Percentiles rank a stretch among this genome's conserved stretches.
Conservation (phyloP, 768 basidiomycete genomes). For the Rhodocollybia butyracea region DNA sequence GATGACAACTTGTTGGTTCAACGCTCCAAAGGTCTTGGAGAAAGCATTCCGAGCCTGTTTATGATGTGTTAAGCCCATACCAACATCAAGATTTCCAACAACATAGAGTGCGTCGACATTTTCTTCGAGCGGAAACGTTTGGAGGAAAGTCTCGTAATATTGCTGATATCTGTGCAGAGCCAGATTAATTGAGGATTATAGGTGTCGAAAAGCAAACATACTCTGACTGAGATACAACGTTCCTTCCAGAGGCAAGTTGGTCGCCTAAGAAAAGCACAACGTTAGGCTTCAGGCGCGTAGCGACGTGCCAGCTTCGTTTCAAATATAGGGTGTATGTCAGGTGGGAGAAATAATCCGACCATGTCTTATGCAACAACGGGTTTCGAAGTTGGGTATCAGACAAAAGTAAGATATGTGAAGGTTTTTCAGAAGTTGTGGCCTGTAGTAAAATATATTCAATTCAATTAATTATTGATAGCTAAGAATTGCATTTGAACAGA, state of each 20-base stretch:
- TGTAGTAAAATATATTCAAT: conserved; percentile 8
- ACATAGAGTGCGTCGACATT: conserved; percentile 50
- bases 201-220: conserved; percentile 17
- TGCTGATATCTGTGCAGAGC: conserved; percentile 48
- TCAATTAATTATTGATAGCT: conserved; percentile 1
- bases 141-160: conserved; percentile 59
- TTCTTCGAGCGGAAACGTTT: conserved; percentile 47
- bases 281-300: conserved; percentile 53
- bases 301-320: conserved; percentile 68
- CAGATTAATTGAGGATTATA: background rate
- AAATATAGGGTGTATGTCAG: conserved; percentile 55
- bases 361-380: conserved; percentile 35
- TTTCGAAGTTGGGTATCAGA: conserved; percentile 66
- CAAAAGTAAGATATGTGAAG: conserved; percentile 62
- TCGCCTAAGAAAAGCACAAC: conserved; percentile 77
- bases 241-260: conserved; percentile 65
- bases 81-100: conserved; percentile 83
- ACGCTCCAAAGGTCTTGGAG: conserved; percentile 58
- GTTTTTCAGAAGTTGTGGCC: conserved; percentile 15
- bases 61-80: conserved; percentile 51
- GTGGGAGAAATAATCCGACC: conserved; percentile 38
- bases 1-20: conserved; percentile 59
- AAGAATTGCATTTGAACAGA: conserved; percentile 15
- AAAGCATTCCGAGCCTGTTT: conserved; percentile 58
- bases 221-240: conserved; percentile 46